Base-by-base conservation (phyloP, 2,329 filamentous ascomycete genomes). In the Polychaeton citri region DNA sequence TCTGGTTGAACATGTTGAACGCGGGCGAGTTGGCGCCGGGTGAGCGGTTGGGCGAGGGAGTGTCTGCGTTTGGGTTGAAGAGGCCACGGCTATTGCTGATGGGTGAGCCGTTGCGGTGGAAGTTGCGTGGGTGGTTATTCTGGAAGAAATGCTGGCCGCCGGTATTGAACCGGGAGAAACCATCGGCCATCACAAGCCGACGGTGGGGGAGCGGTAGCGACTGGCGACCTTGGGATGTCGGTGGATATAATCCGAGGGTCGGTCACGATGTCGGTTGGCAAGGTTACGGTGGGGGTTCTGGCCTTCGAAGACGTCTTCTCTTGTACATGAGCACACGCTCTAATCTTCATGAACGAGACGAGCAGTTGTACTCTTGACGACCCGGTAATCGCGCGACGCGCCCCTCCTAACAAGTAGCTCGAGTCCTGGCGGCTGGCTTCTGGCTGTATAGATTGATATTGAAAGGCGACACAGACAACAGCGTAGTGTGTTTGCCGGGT, bases 1-100 rank as follows among this genome's bases (percentile, higher is more conserved):
- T 69, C 59, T 82, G 77, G 54, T 74, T 76, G 68, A 79, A 86
- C 81, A 86, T 86, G 58, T 69, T 54, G 47, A 63, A 60, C 40
- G 65, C 61, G 12, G 65, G 63, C 44, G 65, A 66, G 49, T 66
- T 59, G 19, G 63, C 60, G 38, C 69, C 70, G 31, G 71, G 70
- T 32, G 71, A 74, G 50, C 69, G 67, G 42, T 71, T 68, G 41
- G 72, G 71, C 10, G 71, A 75, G 35, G 71, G 69, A 2, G 69
- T 71, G 48, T 72, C 64, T 35, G 49, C 38, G 48, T 58, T 58
- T 43, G 48, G 56, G 45, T 64, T 63, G 41, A 58, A 63, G 62
- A 47, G 60, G 55, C 43, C 54, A 52, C 46, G 33, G 42, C 34
- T 44, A 46, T 50, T 60, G 49, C 50, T 54, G 34, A 64, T 55